Evolutionary conservation across 2,329 filamentous ascomycete genomes (phyloP).

Genomic region (Scortechinia acanthostroma): DNA sequence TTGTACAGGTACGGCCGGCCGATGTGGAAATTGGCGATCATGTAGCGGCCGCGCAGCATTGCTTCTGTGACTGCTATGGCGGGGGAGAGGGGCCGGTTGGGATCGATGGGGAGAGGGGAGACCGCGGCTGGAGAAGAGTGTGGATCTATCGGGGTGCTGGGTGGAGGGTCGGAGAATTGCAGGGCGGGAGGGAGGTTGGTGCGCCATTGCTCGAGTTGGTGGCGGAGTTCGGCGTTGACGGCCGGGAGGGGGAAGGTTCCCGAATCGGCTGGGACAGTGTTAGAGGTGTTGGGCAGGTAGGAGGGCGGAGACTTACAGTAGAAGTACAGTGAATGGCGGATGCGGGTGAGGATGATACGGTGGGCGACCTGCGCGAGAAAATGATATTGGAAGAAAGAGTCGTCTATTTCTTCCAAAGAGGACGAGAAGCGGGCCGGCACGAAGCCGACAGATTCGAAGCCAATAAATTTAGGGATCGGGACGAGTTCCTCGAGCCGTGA

Average conservation of each 20-base stretch:
- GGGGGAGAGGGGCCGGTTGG: constrained; percentile 12
- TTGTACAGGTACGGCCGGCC: constrained; percentile 17
- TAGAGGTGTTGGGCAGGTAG: constrained; percentile 7
- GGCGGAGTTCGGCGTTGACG: constrained; percentile 39
- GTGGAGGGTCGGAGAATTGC: neutral
- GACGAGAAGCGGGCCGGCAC: constrained; percentile 10
- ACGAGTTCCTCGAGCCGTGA: constrained; percentile 40
- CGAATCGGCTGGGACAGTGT: constrained; percentile 17
- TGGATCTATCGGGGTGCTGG: neutral
- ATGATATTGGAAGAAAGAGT: constrained; percentile 46
- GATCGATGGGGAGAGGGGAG: neutral
- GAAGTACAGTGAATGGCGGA: constrained; percentile 38
- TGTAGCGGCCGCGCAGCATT: constrained; percentile 20
- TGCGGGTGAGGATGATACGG: constrained; percentile 42
- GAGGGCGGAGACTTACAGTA: constrained; percentile 21
- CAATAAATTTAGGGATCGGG: constrained; percentile 41
- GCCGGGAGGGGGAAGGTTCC: constrained; percentile 31
- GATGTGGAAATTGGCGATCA: constrained; percentile 18
- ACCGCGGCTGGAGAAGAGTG: neutral
- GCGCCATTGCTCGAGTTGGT: constrained; percentile 47
- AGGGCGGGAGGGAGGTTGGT: constrained; percentile 29
- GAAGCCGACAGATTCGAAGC: constrained; percentile 25
- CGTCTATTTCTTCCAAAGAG: constrained; percentile 29
- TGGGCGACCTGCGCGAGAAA: constrained; percentile 47
- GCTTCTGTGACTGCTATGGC: constrained; percentile 22